Percentiles rank a stretch among this genome's conserved stretches.
Evolutionary conservation across 441 rosid genomes (phyloP).

Genomic region (Adansonia rubrostipa): DNA sequence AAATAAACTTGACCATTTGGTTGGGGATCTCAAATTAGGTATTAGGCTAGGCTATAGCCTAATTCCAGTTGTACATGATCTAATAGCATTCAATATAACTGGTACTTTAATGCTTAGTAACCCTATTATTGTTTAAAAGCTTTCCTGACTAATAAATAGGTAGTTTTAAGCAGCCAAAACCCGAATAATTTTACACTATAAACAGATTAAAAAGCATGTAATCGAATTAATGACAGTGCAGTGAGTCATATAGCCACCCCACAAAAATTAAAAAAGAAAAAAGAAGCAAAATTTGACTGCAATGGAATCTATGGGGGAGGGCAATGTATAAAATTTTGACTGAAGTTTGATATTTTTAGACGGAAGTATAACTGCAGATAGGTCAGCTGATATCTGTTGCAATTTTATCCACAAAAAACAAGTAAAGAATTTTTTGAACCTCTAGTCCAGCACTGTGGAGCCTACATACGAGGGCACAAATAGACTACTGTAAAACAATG

Average conservation of each 20-base stretch:
- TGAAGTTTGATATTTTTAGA: not conserved
- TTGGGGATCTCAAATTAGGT: not conserved
- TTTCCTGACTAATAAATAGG: conserved; percentile 4
- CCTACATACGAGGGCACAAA: conserved; percentile 25
- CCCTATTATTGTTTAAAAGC: not conserved
- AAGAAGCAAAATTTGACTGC: not conserved
- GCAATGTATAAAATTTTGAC: conserved; percentile 21
- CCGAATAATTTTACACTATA: not conserved
- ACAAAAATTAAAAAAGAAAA: not conserved
- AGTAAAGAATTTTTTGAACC: not conserved
- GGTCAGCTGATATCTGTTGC: conserved; percentile 4
- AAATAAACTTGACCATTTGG: conserved; percentile 1
- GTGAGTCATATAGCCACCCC: not conserved
- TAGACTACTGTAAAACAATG: conserved; percentile 2
- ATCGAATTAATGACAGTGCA: not conserved
- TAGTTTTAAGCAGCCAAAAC: not conserved
- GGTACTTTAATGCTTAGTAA: conserved; percentile 4
- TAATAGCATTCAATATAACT: conserved; percentile 11
- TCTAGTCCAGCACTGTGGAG: conserved; percentile 24
- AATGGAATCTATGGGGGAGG: conserved; percentile 14
- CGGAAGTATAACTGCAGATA: conserved; percentile 18
- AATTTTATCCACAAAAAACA: conserved; percentile 23
- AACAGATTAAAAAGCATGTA: not conserved
- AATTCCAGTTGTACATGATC: conserved; percentile 28
- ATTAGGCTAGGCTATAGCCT: not conserved